Base-by-base conservation (phyloP, 202 grass and related monocot genomes). In the Panicum virgatum region DNA sequence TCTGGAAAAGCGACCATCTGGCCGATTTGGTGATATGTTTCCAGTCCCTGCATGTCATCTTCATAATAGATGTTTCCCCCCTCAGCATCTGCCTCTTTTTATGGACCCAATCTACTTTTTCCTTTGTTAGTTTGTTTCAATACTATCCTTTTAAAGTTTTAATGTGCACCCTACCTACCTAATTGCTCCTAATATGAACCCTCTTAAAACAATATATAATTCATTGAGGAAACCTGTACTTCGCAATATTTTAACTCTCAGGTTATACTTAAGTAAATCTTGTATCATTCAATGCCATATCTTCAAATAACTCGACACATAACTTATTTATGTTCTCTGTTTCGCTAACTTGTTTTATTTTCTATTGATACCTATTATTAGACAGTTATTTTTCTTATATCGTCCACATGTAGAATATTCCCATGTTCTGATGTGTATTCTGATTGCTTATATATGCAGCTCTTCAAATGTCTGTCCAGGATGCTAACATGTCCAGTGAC, bases 381-480 rank as follows among this genome's bases (percentile, higher is more conserved):
- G 39, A 48, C 0, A 30, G 0, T 5, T 10, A 19, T 16, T 69
- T 40, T 83, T 36, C 5, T 83, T 63, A 32, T 79, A 13, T 84
- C 18, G 34, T 66, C 6, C 1, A 42, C 44, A 58, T 23, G 36
- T 62, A 23, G 25, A 65, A 47, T 61, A 62, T 36, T 69, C 23
- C 14, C 18, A 63, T 85, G 18, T 53, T 44, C 50, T 76, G 34
- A 73, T 77, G 25, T 69, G n/a, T 70, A 83, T 30, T 59, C 5
- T 67, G 13, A 85, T 29, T 45, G 22, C 20, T 19, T 19, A 44
- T 68, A 12, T 44, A 37, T 73, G 73, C 76, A 98, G 96, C 96
- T 63, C 92, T 98, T 78, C 92, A 95, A 90, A 98, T 98, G 96
- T 98, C 92, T 88, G 90, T 95, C 77, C 84, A 98, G 77, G 96